Base-by-base conservation (phyloP, 2,329 filamentous ascomycete species). In the Aspergillus hiratsukae region DNA sequence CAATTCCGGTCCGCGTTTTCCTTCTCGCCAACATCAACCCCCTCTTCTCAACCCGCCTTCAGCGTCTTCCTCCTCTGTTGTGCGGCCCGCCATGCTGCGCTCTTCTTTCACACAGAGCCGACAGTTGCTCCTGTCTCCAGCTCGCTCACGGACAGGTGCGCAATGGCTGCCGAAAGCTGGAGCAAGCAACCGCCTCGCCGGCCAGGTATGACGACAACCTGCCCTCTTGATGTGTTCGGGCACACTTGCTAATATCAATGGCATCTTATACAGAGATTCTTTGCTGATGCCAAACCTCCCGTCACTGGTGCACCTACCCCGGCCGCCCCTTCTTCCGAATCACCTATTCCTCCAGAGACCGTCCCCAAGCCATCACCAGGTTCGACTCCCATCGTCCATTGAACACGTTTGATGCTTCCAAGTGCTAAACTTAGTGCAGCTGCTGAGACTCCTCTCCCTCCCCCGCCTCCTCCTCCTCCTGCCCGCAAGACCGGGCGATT, bases 401-500 rank as follows among this genome's bases (percentile, higher is more conserved):
- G 52, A 58, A 37, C 27, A 23, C 45, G 50, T 51, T 48, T 48
- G 37, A 41, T 25, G 37, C 31, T 48, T 49, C 45, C 59, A 7
- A 69, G 75, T 49, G 70, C 75, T 56, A 71, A 76, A 48, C 65
- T 70, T 48, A 52, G 69, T 69, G 61, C 76, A 72, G 68, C 72
- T 51, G 64, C 69, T 57, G 69, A 65, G 40, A 35, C 75, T 41
- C 68, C 72, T 51, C 68, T 68, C 28, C 63, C 73, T 21, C 69
- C 78, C 27, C 63, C 73, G 19, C 69, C 78, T 29, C 73, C 76
- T 17, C 74, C 74, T 61, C 76, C 66, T 65, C 79, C 68, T 74
- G 80, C 79, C 78, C 85, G 80, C 79, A 89, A 84, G 79, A 86
- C 71, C 80, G 83, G 89, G 61, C 85, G 89, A 57, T 84, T 96